Base-by-base conservation (phyloP, 306 rosid genomes). In the Inga oerstediana region DNA sequence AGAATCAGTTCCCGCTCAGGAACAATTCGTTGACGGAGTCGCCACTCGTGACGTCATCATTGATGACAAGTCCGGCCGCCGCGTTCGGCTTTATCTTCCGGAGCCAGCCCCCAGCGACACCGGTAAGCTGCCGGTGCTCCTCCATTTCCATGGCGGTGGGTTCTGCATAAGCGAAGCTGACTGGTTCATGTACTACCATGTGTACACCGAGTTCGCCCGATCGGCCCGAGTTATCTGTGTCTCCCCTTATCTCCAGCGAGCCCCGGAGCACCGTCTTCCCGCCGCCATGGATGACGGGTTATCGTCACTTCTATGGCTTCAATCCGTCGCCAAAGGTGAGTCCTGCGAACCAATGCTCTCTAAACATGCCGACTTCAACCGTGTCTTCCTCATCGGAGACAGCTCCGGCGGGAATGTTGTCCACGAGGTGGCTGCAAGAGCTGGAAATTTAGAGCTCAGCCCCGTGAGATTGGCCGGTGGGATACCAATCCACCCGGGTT, bases 121-220 rank as follows among this genome's bases (percentile, higher is more conserved):
- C 0, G 10, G 44, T 2, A 87, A 86, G n/a, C 75, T 93, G 0
- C 94, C 95, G 0, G 74, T 94, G 56, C 78, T 94, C 3, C 66
- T 94, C 37, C 97, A 94, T 37, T 91, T 91, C 49, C 94, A 91
- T 0, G 98, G 98, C 0, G 98, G 98, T 3, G 97, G 98, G 19
- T 94, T 94, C 24, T 94, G 97, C 83, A 89, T 92, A 0, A 91
- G 90, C 74, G 85, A 94, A 84, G 83, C 98, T 0, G 87, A 91
- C 15, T 91, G 92, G 91, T 87, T 69, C 90, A 89, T 91, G 91
- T 94, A 94, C 89, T 88, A 94, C 51, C 4, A 84, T 0, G 20
- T 83, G 0, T 94, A 94, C 83, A 70, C 88, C 3, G 65, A 54
- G 27, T 39, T 93, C 0, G 86, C 81, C 5, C 83, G 65, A 0